These are phyloP conservation scores for Flaveria linearis DNA, from an alignment of 129 eudicot genomes.

Conservation along the genomic window DNA sequence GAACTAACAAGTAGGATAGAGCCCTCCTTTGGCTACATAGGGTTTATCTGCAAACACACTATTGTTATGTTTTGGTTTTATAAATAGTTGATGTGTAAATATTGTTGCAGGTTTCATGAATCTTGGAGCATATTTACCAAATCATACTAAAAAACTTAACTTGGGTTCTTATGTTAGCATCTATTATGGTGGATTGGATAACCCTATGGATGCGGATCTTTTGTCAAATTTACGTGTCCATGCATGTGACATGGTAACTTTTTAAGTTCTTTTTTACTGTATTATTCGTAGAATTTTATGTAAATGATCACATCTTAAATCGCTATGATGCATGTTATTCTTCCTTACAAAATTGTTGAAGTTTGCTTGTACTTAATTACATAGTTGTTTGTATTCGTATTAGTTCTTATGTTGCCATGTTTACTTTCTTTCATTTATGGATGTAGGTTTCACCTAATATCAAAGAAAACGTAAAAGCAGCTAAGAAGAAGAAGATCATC, in stretches of 20 bases:
- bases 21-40: no score
- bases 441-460: conserved; percentile 24
- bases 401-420: not conserved
- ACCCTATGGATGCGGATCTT: conserved; percentile 48
- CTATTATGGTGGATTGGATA: conserved; percentile 59
- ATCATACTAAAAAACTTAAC: conserved; percentile 46
- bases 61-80: not conserved
- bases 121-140: conserved; percentile 44
- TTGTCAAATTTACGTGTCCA: conserved; percentile 43
- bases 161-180: conserved; percentile 63
- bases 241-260: conserved; percentile 63
- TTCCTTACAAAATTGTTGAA: not conserved
- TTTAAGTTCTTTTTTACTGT: not conserved
- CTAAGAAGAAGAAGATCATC: conserved; percentile 33
- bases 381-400: not conserved
- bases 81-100: not conserved
- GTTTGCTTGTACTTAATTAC: conserved; percentile 9
- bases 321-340: not conserved
- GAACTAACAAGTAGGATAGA: no score
- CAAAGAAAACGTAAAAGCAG: conserved; percentile 14
- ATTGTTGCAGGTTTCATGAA: conserved; percentile 61
- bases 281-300: not conserved
- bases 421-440: conserved; percentile 9
- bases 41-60: not conserved
- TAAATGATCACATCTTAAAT: not conserved